These are phyloP conservation scores for Epicoccum sorghinum DNA, from an alignment of 2,329 filamentous ascomycete species.

Conservation along the genomic window DNA sequence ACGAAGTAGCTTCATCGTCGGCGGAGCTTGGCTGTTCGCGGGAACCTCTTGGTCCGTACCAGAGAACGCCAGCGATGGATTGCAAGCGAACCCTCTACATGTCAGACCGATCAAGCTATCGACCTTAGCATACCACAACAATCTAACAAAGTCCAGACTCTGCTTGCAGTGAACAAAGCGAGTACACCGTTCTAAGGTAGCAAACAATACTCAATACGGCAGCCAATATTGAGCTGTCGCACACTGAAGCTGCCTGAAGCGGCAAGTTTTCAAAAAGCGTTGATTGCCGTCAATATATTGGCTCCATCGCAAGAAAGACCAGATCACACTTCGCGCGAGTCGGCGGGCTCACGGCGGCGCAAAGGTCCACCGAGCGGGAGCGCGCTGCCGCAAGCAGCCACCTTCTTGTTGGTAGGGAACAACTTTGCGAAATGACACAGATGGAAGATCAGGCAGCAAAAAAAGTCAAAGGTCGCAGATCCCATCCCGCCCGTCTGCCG, in stretches of 20 bases:
- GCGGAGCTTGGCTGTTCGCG: no score
- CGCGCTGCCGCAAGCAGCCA: neutral
- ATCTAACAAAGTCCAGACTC: neutral
- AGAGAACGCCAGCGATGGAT: no score
- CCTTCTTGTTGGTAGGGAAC: neutral
- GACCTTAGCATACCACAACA: no score
- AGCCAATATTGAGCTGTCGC: slow-evolving; percentile 4
- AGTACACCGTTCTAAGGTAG: neutral
- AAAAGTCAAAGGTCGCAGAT: no score
- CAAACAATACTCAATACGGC: slow-evolving; percentile 5
- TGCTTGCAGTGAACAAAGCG: neutral
- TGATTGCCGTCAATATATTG: slow-evolving; percentile 14
- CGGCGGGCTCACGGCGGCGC: neutral
- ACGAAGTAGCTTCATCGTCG: no score
- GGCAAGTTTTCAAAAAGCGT: slow-evolving; percentile 9
- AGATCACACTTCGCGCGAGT: slow-evolving; percentile 5
- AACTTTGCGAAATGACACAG: no score
- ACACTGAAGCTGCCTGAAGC: neutral
- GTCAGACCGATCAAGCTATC: no score
- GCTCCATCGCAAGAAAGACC: slow-evolving; percentile 4
- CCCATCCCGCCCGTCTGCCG: neutral
- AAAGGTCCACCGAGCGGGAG: neutral
- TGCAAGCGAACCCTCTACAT: no score
- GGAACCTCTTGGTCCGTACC: no score
- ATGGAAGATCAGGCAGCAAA: no score